Percentiles rank a stretch among this genome's conserved stretches.
phyloP scores from a whole-genome alignment of 768 basidiomycete species.

The Scleroderma bovista region DNA sequence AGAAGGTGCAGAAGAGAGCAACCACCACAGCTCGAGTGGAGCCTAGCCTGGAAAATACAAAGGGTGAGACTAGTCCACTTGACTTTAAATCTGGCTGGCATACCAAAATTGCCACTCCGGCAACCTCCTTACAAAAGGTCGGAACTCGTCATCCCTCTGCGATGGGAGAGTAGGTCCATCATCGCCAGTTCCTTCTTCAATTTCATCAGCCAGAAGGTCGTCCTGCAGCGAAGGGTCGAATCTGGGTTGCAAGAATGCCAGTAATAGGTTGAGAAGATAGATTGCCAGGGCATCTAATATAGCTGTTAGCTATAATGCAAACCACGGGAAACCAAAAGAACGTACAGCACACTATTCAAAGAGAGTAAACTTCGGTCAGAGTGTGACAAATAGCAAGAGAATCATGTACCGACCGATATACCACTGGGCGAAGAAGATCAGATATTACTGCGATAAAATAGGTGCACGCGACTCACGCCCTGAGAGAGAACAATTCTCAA shows the following conservation, averaged over 20 bases:
- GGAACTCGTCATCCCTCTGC: constrained; percentile 87
- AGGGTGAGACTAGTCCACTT: neutral
- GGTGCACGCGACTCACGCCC: constrained; percentile 57
- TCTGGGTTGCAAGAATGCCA: constrained; percentile 96
- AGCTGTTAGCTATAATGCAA: constrained; percentile 1
- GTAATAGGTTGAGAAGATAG: constrained; percentile 90
- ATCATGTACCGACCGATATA: constrained; percentile 69
- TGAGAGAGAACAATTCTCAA: constrained; percentile 83
- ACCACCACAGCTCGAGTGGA: constrained; percentile 85
- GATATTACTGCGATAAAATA: neutral
- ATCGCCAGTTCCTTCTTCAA: constrained; percentile 85
- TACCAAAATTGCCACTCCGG: constrained; percentile 98
- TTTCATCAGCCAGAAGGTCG: constrained; percentile 89
- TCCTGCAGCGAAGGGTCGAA: constrained; percentile 96
- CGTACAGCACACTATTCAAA: constrained; percentile 61
- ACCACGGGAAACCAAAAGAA: constrained; percentile 10
- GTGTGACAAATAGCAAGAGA: neutral
- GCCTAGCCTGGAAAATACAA: constrained; percentile 59
- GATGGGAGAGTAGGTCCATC: constrained; percentile 53
- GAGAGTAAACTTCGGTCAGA: neutral
- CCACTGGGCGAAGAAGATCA: constrained; percentile 49
- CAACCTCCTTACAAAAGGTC: constrained; percentile 91
- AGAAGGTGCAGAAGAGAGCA: constrained; percentile 75
- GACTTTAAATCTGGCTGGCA: constrained; percentile 13
- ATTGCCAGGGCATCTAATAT: constrained; percentile 81